Evolutionary conservation across 495 filamentous ascomycete genomes (phyloP).

Genomic region (Hypoxylon perforatum): DNA sequence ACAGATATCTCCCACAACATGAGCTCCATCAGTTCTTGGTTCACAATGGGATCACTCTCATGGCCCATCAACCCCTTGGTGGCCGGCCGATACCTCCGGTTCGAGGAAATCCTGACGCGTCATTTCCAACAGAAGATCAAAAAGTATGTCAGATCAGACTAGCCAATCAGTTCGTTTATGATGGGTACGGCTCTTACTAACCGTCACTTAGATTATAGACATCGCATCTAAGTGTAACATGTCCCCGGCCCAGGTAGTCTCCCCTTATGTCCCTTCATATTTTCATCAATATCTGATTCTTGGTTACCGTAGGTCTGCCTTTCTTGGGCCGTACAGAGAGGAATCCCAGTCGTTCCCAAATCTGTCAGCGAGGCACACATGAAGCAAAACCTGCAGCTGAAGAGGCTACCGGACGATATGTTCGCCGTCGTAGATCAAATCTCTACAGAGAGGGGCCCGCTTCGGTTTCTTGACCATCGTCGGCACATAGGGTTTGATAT

Average conservation of each 20-base stretch:
- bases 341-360: constrained; percentile 52
- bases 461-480: constrained; percentile 46
- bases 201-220: constrained; percentile 34
- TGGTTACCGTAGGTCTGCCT: constrained; percentile 48
- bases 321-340: constrained; percentile 49
- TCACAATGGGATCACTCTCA: constrained; percentile 68
- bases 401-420: constrained; percentile 35
- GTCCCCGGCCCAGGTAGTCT: constrained; percentile 44
- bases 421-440: constrained; percentile 37
- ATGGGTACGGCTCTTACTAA: constrained; percentile 6
- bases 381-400: constrained; percentile 52
- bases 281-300: constrained; percentile 4
- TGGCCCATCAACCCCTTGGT: constrained; percentile 70
- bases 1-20: constrained; percentile 54
- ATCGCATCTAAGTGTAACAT: constrained; percentile 37
- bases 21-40: constrained; percentile 62
- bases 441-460: constrained; percentile 18
- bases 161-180: not conserved
- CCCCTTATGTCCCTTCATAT: not conserved
- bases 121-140: constrained; percentile 45
- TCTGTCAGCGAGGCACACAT: constrained; percentile 69
- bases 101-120: constrained; percentile 41
- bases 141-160: constrained; percentile 17
- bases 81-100: constrained; percentile 56
- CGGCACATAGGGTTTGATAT: constrained; percentile 49